A percentile compares a stretch with the other conserved stretches of the same genome.
Evolutionary conservation across 345 rosid species (phyloP).

Genomic region (Salix caprea): DNA sequence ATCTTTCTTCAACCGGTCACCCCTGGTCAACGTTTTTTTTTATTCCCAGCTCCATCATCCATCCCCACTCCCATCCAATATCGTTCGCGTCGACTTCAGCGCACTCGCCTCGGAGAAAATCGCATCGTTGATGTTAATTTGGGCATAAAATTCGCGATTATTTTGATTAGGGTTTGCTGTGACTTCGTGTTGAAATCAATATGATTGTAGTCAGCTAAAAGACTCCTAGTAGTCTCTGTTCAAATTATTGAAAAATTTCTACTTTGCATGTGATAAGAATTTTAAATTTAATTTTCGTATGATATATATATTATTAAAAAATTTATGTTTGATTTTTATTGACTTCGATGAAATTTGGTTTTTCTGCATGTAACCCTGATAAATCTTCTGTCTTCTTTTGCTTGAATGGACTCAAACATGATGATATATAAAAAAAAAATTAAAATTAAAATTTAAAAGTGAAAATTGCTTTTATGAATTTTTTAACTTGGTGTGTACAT

Average conservation of each 20-base stretch:
- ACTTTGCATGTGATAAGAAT: not conserved
- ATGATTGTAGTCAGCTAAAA: not conserved
- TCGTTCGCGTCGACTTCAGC: not conserved
- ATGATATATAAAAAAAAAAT: not conserved
- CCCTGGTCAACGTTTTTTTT: not conserved
- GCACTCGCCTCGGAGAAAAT: not conserved
- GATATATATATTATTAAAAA: not conserved
- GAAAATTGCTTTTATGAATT: too few relatives aligned
- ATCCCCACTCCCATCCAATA: constrained; percentile 4
- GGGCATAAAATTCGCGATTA: not conserved
- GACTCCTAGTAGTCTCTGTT: not conserved
- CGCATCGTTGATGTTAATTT: not conserved
- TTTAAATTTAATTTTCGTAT: not conserved
- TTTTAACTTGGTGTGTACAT: too few relatives aligned
- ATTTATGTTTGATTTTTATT: not conserved
- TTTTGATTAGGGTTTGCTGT: not conserved
- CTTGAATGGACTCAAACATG: not conserved
- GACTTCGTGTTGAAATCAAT: not conserved
- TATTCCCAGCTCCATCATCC: not conserved
- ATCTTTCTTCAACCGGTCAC: not conserved
- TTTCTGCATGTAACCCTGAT: not conserved
- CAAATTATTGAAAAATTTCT: too few relatives aligned
- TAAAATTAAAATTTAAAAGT: too few relatives aligned
- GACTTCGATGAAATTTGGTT: not conserved
- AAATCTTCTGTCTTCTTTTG: too few relatives aligned